Evolutionary conservation across 805 yeast genomes (phyloP).

Genomic region (Blastobotrys terrestris): DNA sequence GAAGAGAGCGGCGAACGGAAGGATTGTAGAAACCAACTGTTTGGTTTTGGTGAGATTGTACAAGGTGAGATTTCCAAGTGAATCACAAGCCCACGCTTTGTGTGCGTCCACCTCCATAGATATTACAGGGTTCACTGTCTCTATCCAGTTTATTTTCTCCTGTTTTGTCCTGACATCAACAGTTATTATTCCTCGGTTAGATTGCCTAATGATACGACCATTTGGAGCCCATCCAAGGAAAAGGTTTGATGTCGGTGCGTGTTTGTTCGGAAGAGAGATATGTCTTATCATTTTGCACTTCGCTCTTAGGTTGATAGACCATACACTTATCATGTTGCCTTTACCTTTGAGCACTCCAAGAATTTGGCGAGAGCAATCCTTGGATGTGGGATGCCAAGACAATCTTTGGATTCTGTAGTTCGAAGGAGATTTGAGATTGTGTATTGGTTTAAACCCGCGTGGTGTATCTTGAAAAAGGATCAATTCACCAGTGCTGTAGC

Average conservation of each 20-base stretch:
- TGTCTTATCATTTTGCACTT: constrained; percentile 1
- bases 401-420: not conserved
- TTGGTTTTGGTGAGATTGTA: not conserved
- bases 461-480: not conserved
- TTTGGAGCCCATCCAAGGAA: not conserved
- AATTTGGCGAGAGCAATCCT: constrained; percentile 2
- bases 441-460: constrained; percentile 1
- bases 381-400: constrained; percentile 1
- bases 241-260: not conserved
- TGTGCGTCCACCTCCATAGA: not conserved
- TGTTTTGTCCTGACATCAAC: not conserved
- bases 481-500: constrained; percentile 3
- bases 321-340: not conserved
- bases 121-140: not conserved
- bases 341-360: constrained; percentile 1
- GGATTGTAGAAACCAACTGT: not conserved
- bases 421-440: not conserved
- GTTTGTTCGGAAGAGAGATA: not conserved
- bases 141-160: not conserved
- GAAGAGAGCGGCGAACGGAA: not conserved
- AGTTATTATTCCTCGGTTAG: not conserved
- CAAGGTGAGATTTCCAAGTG: not conserved
- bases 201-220: not conserved
- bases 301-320: constrained; percentile 3
- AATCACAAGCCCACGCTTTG: not conserved